phyloP scores from a whole-genome alignment of 1,139 yeast species.

The Yamadazyma pseudoaaseri region DNA sequence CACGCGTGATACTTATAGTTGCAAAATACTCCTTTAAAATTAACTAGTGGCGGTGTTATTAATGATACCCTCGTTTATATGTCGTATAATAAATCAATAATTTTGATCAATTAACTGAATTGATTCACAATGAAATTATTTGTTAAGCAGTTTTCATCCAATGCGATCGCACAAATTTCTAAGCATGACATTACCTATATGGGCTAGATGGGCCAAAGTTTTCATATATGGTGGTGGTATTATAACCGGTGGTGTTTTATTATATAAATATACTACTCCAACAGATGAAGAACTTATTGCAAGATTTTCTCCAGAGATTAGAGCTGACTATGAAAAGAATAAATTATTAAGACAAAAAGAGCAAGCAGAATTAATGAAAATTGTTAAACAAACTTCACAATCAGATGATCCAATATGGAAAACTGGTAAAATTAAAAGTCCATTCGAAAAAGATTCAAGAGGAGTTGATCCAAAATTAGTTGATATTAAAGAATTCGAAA shows the following conservation, averaged over 20 bases:
- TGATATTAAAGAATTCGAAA: conserved; percentile 44
- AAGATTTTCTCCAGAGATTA: conserved; percentile 76
- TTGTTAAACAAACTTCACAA: conserved; percentile 58
- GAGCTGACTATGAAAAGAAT: conserved; percentile 72
- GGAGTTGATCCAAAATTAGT: conserved; percentile 39
- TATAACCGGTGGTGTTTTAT: conserved; percentile 63
- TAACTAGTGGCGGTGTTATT: neutral
- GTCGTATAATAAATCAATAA: too few relatives aligned
- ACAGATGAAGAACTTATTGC: conserved; percentile 78
- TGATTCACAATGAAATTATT: too few relatives aligned
- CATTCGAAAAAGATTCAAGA: conserved; percentile 50
- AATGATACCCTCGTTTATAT: too few relatives aligned
- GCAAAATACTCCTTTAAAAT: neutral
- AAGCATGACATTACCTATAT: conserved; percentile 2
- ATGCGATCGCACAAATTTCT: conserved; percentile 3
- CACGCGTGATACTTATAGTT: conserved; percentile 1
- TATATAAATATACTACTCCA: conserved; percentile 74
- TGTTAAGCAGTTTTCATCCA: conserved; percentile 1
- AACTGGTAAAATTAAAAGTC: conserved; percentile 66
- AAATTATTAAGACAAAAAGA: conserved; percentile 62
- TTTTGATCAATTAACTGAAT: too few relatives aligned
- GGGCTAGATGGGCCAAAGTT: conserved; percentile 5
- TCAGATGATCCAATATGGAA: conserved; percentile 80
- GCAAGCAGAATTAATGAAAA: conserved; percentile 63
- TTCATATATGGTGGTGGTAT: conserved; percentile 62